Base-by-base conservation (phyloP, 257 asterid species). In the Plantago ovata region DNA sequence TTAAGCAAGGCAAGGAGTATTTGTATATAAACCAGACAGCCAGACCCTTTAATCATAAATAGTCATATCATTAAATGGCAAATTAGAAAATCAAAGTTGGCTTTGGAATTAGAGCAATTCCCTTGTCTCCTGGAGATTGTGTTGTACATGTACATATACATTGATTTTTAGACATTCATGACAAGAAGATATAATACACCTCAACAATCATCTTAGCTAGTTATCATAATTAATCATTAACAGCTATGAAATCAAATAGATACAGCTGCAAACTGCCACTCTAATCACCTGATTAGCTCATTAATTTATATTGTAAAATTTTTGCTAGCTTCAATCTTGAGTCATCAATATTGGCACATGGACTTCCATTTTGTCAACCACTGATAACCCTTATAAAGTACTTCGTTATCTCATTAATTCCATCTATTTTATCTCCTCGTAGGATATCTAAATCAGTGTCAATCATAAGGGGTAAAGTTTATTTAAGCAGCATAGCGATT, bases 41-140 rank as follows among this genome's bases (percentile, higher is more conserved):
- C 32, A 24, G 32, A 24, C 32, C 32, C n/a, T n/a, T 2, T 24
- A 2, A 24, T 24, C 2, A 24, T 24, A 24, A 24, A 0, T 49
- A 10, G 20, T 49, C 10, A 5, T 12, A 10, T 42, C 38, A 69
- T 62, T 49, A 60, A 62, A 58, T 60, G 60, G 69, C 58, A 33
- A 56, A 65, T 69, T 81, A 64, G 72, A 64, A 78, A 75, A 71
- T 67, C 76, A 69, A 83, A 78, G 85, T 76, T 79, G 83, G 84
- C 85, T 72, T 71, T 48, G 93, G 84, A 71, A 72, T 69, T 61
- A 56, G 86, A 64, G 78, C 61, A 77, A 64, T 81, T 79, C 90
- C 90, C 80, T 67, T 75, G 87, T 83, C 89, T 79, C 81, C 66
- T 65, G 95, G 94, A 74, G 84, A 71, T 75, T 73, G 45, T 79